Conservation (phyloP, 805 yeast species). For the Wickerhamiella azymoides region DNA sequence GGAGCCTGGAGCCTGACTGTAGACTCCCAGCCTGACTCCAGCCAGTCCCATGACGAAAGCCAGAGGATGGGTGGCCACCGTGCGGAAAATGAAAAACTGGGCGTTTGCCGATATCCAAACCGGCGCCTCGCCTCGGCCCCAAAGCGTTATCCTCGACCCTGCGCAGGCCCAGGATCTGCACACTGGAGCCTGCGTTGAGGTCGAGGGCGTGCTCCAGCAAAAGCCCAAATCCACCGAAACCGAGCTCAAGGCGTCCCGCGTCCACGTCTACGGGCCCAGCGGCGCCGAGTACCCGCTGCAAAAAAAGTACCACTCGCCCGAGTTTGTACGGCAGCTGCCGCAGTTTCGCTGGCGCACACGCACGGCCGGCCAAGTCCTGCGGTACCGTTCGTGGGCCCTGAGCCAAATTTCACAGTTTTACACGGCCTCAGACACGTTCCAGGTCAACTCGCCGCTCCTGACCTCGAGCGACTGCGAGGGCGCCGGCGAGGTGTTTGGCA, state of each 20-base stretch:
- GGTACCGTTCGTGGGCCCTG: slow-evolving; percentile 63
- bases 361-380: slow-evolving; percentile 47
- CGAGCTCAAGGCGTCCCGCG: slow-evolving; percentile 33
- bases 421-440: slow-evolving; percentile 39
- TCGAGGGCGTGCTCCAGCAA: slow-evolving; percentile 32
- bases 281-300: slow-evolving; percentile 63
- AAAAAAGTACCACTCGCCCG: slow-evolving; percentile 56
- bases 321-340: slow-evolving; percentile 58
- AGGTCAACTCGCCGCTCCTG: slow-evolving; percentile 73
- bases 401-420: slow-evolving; percentile 41
- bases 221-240: slow-evolving; percentile 34
- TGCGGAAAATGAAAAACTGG: slow-evolving; percentile 58
- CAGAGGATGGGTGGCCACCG: slow-evolving; percentile 63
- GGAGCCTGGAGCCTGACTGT: too few species aligned
- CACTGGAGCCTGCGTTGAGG: slow-evolving; percentile 36
- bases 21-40: too few species aligned
- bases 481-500: slow-evolving; percentile 76
- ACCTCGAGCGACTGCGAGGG: slow-evolving; percentile 95
- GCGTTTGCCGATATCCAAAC: slow-evolving; percentile 72
- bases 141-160: slow-evolving; percentile 40
- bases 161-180: slow-evolving; percentile 16
- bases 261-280: slow-evolving; percentile 48
- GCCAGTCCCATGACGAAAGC: slow-evolving; percentile 20
- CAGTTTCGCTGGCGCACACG: slow-evolving; percentile 62
- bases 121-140: slow-evolving; percentile 45